Base-by-base conservation (phyloP, 768 basidiomycete species). In the Xerocomellus chrysenteron region DNA sequence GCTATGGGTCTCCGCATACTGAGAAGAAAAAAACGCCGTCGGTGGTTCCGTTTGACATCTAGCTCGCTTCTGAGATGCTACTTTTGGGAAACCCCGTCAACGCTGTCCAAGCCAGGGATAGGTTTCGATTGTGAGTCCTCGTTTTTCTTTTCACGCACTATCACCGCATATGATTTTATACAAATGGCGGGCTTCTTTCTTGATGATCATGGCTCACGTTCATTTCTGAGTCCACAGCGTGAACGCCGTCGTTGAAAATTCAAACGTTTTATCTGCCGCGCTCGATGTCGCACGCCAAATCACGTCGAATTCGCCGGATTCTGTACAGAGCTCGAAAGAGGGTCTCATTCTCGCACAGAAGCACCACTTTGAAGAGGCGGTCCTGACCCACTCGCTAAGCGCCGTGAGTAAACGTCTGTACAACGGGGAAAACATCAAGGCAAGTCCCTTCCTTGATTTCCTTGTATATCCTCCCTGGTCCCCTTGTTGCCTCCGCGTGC, bases 11-110 rank as follows among this genome's bases (percentile, higher is more conserved):
- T 55, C 59, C 50, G 41, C 46, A 53, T 47, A 44, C 63, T 58
- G 59, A 68, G 47, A 61, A 50, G 5, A 4, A 37, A 39, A 28
- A 28, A 54, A 54, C 40, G 50, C 48, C 43, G 35, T n/a, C 50
- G 30, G 24, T 52, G 28, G 41, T 50, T 42, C 26, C 44, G 43
- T 12, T 50, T 55, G 42, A 32, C 51, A 19, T 37, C n/a, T 52
- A 91, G 88, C 75, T 86, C 41, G 88, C 88, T 37, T 80, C 90
- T 30, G 86, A 94, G 69, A 76, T 92, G 78, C 79, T 93, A 13
- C 76, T 94, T 46, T 77, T 85, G 36, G 92, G 92, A 44, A 81
- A 79, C 54, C 76, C 80, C n/a, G 74, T 94, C 64, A 79, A 76
- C 42, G 87, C 92, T 9, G 66, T 74, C 16, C 85, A 91, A 44